Evolutionary conservation across 1,139 yeast genomes (phyloP).

Genomic region (Geotrichum reessii): DNA sequence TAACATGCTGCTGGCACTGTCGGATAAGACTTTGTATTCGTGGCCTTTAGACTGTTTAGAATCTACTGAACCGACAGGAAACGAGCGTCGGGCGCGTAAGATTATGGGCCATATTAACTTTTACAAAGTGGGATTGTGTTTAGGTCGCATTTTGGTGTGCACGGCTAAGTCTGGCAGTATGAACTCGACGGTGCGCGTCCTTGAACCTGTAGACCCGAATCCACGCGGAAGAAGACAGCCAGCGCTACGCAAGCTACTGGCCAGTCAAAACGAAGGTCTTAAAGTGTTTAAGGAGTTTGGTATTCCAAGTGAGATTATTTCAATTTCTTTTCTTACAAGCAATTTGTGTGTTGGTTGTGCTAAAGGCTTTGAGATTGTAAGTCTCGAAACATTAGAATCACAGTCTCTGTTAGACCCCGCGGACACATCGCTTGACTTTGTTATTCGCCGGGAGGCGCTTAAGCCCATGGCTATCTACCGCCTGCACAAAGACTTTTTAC

Average conservation of each 20-base stretch:
- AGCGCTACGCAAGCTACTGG: constrained; percentile 46
- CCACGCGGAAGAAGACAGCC: constrained; percentile 38
- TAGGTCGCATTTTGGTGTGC: constrained; percentile 81
- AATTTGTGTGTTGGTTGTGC: constrained; percentile 92
- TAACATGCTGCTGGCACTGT: constrained; percentile 70
- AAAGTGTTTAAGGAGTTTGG: constrained; percentile 72
- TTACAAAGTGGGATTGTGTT: constrained; percentile 89
- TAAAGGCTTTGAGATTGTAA: constrained; percentile 90
- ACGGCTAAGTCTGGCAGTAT: constrained; percentile 75
- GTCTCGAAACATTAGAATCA: constrained; percentile 66
- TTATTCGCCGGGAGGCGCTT: constrained; percentile 75
- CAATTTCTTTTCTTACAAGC: constrained; percentile 83
- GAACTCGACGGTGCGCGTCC: constrained; percentile 71
- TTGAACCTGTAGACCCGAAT: constrained; percentile 70
- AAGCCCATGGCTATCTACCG: constrained; percentile 90
- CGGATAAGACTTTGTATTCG: constrained; percentile 77
- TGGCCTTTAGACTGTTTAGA: constrained; percentile 76
- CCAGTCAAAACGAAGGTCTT: constrained; percentile 44
- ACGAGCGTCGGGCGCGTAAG: constrained; percentile 70
- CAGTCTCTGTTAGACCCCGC: constrained; percentile 88
- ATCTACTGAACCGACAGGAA: constrained; percentile 52
- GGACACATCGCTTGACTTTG: constrained; percentile 93
- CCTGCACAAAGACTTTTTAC: constrained; percentile 77
- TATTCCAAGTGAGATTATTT: constrained; percentile 83
- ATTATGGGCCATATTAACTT: constrained; percentile 79